Evolutionary conservation across 345 rosid species (phyloP), one percentile per base, ranked within the genome.

Genomic region (Mangifera indica): DNA sequence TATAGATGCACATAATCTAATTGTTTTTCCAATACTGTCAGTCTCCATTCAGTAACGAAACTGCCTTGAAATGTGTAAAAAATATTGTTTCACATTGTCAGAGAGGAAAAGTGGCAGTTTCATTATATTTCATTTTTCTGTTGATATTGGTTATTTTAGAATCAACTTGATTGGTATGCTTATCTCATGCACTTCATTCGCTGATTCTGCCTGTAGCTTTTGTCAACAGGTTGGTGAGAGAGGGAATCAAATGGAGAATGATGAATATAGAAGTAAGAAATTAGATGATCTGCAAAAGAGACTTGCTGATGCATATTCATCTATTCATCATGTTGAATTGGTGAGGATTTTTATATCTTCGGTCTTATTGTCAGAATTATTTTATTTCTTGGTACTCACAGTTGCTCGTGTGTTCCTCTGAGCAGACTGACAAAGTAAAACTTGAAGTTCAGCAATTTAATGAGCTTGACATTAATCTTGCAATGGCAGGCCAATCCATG

Each of bases 171-270:
- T 57, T 49, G 51, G 63, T 26, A 32, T 20, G 7, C 62, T 25
- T 59, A 56, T 42, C 66, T 70, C 46, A 70, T 37, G 9, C 14
- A 18, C 14, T 1, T 51, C 53, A n/a, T 21, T 0, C 56, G 18
- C 60, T n/a, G 32, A 69, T 78, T 80, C 59, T 34, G 63, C 45
- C 54, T 67, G 48, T 83, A 91, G 98, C 79, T 73, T 74, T 95
- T 95, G 86, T 70, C 84, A 81, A 78, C 94, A 85, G 65, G 65
- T 91, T 44, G 97, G 90, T 54, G 98, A 93, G 80, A 82, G 73
- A 71, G 99, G 96, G 72, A 89, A 88, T 72, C 85, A 88, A 86
- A 83, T 89, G 90, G 99, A 95, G 85, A 95, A 92, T 74, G 97
- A 90, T 78, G 99, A 92, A 65, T 89, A 85, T 79, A 78, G 80